Base-by-base conservation (phyloP, 106 monocot species). In the Dioscorea zingiberensis region DNA sequence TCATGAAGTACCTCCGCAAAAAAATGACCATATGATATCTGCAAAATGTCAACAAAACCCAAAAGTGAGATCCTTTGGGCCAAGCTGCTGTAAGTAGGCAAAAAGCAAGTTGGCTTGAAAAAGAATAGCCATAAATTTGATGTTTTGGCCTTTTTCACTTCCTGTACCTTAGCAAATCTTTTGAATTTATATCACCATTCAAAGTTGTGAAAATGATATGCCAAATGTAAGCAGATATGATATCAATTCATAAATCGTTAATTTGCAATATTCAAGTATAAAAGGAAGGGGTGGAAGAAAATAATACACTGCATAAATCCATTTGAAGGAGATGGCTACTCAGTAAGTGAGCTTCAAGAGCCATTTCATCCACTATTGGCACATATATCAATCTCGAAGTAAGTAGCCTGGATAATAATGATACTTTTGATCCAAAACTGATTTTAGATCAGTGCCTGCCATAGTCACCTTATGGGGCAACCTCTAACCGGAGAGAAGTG, bases 261-360 rank as follows among this genome's bases (percentile, higher is more conserved):
- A 51, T 51, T 51, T 51, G 15, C 19, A 18, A 51, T 19, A 2
- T 13, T 51, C 51, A 51, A 18, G 51, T 51, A 9, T 51, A 21
- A 28, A 24, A n/a, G n/a, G 29, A 49, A 59, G 18, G n/a, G 46
- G 29, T 65, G n/a, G n/a, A n/a, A n/a, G n/a, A n/a, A n/a, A n/a
- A n/a, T n/a, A n/a, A n/a, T n/a, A 92, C 97, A n/a, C 97, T 97
- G 97, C 88, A 97, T 97, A 66, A 97, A n/a, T n/a, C 81, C 92
- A 97, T 97, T 75, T 97, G 97, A 27, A 97, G 55, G 48, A 97
- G 85, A 83, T 77, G 92, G 92, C 92, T 92, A 56, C 92, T n/a
- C 92, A 75, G 78, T 82, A 23, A 97, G 55, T 54, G 92, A 73
- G 72, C 84, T 97, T n/a, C 13, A 76, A 78, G 45, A 97, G 85